These are phyloP conservation scores for Hura crepitans DNA, from an alignment of 441 rosid genomes.

Conservation along the genomic window DNA sequence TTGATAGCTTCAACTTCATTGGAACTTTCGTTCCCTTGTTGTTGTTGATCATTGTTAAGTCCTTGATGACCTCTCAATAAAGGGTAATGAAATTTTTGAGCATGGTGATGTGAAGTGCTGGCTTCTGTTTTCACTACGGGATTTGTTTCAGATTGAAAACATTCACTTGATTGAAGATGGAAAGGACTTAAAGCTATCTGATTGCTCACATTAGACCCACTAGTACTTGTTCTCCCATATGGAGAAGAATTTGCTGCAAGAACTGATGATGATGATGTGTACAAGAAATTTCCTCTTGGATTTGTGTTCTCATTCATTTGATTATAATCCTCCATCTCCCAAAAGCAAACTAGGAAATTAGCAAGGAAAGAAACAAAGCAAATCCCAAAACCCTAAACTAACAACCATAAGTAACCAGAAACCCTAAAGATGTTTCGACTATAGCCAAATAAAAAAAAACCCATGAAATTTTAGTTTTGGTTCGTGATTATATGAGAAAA, in stretches of 20 bases:
- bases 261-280: conserved; percentile 47
- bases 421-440: conserved; percentile 33
- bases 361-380: conserved; percentile 8
- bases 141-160: conserved; percentile 55
- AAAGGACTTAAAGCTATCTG: conserved; percentile 42
- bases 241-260: conserved; percentile 53
- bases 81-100: conserved; percentile 53
- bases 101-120: conserved; percentile 39
- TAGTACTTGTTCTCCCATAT: conserved; percentile 39
- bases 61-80: conserved; percentile 43
- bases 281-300: conserved; percentile 69
- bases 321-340: conserved; percentile 68
- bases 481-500: conserved; percentile 32
- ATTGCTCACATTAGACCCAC: conserved; percentile 39
- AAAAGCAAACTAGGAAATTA: too few species aligned
- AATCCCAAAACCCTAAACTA: conserved; percentile 47
- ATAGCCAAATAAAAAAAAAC: conserved; percentile 8
- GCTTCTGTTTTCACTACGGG: conserved; percentile 74
- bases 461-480: background rate
- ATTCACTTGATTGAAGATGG: conserved; percentile 48
- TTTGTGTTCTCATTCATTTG: conserved; percentile 52
- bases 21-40: conserved; percentile 36
- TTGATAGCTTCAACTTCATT: conserved; percentile 70
- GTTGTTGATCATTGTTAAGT: conserved; percentile 38
- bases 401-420: conserved; percentile 22